Base-by-base conservation (phyloP, 2,329 filamentous ascomycete genomes). In the Magnaporthiopsis poae region DNA sequence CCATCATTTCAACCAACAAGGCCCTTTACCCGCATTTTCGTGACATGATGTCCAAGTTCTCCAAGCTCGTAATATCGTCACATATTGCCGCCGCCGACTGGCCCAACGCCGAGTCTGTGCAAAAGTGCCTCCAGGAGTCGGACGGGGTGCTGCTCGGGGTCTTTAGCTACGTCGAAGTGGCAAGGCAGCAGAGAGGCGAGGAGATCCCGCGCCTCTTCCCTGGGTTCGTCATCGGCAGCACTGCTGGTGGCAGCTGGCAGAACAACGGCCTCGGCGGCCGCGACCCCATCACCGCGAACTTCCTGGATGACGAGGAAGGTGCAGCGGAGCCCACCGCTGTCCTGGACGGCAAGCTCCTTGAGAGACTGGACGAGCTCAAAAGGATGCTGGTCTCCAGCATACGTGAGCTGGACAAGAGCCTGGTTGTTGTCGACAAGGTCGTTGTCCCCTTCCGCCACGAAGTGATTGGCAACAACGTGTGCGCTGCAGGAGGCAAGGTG, bases 41-140 rank as follows among this genome's bases (percentile, higher is more conserved):
- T 66, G 95, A 98, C 75, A 98, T 98, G 88, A 99, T 99, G 95
- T 98, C 95, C 61, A 93, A 96, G 72, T 99, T 99, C 76, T 98
- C 95, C n/a, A 99, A 99, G 77, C 83, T 99, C 12, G 95, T 99
- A 61, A 88, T 99, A 63, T 99, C 95, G 2, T 98, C 95, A 18
- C 95, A 99, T 75, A 97, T 99, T 75, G 95, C 95, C 59, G 92
- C 94, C 7, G 91, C 94, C 46, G 95, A 99, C 78, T 98, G 92
- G 87, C 93, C 94, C 11, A 92, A 94, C 66, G 88, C 91, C 21
- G 95, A 99, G 77, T 96, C 94, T 0, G 90, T 94, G 68, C 89
- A 95, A 66, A 99, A 99, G 76, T 99, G 95, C 74, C 79, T 98
- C 70, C 92, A 96, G 75, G 95, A 99, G 79, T 95, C 95, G n/a